Percentiles rank a stretch among this genome's conserved stretches.
phyloP scores from a whole-genome alignment of 805 yeast genomes.

The Saccharomycopsis fodiens region DNA sequence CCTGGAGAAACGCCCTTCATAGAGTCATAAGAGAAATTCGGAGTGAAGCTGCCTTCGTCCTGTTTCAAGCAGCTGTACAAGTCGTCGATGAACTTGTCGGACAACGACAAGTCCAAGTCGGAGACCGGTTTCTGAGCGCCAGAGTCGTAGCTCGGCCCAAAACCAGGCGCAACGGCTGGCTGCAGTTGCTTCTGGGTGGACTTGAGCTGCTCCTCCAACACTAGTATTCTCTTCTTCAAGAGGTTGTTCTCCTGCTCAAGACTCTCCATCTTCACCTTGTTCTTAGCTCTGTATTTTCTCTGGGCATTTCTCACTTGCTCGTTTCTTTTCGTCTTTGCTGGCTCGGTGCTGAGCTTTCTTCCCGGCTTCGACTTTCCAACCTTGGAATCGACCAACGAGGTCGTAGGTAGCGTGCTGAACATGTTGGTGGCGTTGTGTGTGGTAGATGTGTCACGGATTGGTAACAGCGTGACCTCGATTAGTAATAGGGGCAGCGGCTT shows the following conservation, averaged over 20 bases:
- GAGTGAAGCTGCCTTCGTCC: background rate
- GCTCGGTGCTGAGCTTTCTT: background rate
- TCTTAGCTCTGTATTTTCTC: background rate
- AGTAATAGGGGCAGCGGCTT: background rate
- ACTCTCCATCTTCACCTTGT: background rate
- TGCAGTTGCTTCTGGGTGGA: background rate
- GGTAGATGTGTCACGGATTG: background rate
- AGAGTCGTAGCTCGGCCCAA: background rate
- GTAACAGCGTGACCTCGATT: background rate
- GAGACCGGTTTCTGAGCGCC: background rate
- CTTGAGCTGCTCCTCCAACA: background rate
- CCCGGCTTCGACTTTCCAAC: background rate
- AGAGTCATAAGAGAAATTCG: background rate
- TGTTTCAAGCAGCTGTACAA: background rate
- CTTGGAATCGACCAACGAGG: background rate
- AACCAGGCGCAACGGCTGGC: background rate
- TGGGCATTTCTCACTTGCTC: conserved; percentile 3
- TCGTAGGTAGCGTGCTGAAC: background rate
- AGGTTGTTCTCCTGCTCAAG: background rate
- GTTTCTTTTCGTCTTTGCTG: background rate
- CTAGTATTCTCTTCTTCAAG: background rate
- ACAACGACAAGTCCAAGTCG: background rate
- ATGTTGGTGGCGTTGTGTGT: background rate
- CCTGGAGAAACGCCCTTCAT: background rate
- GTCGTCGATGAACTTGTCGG: background rate